These are phyloP conservation scores for Dryas drummondii DNA, from an alignment of 306 rosid genomes.

Conservation along the genomic window DNA sequence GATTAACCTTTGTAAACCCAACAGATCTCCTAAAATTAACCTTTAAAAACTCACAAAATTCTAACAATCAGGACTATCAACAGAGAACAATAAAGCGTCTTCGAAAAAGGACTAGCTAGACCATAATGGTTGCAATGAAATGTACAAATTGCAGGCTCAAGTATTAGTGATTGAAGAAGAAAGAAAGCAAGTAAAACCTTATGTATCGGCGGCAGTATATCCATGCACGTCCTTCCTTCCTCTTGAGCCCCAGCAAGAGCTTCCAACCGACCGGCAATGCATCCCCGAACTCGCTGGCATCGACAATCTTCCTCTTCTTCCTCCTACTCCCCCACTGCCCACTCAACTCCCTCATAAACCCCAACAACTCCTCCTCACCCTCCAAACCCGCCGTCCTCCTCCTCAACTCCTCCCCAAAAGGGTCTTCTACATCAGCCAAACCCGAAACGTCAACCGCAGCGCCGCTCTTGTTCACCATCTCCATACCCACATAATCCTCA, in stretches of 20 bases:
- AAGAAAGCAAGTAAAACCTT: conserved; percentile 42
- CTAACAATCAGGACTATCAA: background rate
- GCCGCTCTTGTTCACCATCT: conserved; percentile 47
- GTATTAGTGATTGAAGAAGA: background rate
- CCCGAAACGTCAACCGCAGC: conserved; percentile 42
- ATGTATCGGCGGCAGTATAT: conserved; percentile 82
- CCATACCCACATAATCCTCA: conserved; percentile 38
- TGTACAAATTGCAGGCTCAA: background rate
- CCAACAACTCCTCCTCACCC: conserved; percentile 64
- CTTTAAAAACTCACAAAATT: background rate
- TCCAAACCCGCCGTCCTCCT: conserved; percentile 59
- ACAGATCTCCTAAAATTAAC: too few relatives aligned
- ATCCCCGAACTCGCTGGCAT: conserved; percentile 60
- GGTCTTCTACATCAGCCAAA: conserved; percentile 44
- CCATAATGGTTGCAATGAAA: background rate
- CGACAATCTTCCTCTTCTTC: conserved; percentile 80
- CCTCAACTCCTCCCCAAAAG: conserved; percentile 60
- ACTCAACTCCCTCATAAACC: conserved; percentile 68
- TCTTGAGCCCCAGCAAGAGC: conserved; percentile 71
- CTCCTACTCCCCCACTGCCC: conserved; percentile 90
- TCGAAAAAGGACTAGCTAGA: background rate
- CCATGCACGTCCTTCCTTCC: conserved; percentile 84
- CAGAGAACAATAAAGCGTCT: background rate
- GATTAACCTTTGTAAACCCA: too few relatives aligned
- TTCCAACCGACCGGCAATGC: conserved; percentile 73